Base-by-base conservation (phyloP, 2,329 filamentous ascomycete species). In the Fusarium robinianum region DNA sequence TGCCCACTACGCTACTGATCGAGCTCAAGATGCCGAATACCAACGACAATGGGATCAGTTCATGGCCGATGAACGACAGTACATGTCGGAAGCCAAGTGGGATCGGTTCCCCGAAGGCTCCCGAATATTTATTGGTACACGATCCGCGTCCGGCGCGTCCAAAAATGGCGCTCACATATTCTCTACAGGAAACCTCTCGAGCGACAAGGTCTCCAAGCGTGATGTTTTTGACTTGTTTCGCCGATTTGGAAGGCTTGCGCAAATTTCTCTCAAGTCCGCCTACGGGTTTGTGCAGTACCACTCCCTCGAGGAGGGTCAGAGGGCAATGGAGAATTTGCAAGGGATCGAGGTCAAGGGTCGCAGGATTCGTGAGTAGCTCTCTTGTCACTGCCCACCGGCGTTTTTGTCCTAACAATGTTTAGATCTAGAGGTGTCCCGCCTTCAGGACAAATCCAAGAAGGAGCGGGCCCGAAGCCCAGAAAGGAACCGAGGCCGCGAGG, bases 221-320 rank as follows among this genome's bases (percentile, higher is more conserved):
- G 91, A 97, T 68, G 83, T 97, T 7, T 97, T 96, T 69, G 87
- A 95, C 63, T 78, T 92, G 12, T 97, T 99, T 64, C 84, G 90
- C 63, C 80, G 78, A 44, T 91, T 90, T 64, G 94, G 94, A 40
- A 85, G 85, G 49, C 75, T 99, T 32, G 92, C 91, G 2, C 94
- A 99, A 66, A 94, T 97, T 48, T 95, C 90, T 1, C 89, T 97
- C 59, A 97, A 97, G 68, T 90, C 94, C 55, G 91, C 91, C 2
- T 97, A 96, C 68, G 94, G 94, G 2, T 99, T 97, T 64, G 90
- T 97, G 23, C 94, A 97, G 65, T 99, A 95, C 56, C 79, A 96
- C 55, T 85, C 89, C 19, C 73, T 84, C 4, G 76, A 79, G 3
- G 85, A 92, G 62, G 95, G 90, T 53, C 76, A 80, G 43, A 76